Conservation (phyloP, 2,329 filamentous ascomycete species). For the Pseudogymnoascus verrucosus region DNA sequence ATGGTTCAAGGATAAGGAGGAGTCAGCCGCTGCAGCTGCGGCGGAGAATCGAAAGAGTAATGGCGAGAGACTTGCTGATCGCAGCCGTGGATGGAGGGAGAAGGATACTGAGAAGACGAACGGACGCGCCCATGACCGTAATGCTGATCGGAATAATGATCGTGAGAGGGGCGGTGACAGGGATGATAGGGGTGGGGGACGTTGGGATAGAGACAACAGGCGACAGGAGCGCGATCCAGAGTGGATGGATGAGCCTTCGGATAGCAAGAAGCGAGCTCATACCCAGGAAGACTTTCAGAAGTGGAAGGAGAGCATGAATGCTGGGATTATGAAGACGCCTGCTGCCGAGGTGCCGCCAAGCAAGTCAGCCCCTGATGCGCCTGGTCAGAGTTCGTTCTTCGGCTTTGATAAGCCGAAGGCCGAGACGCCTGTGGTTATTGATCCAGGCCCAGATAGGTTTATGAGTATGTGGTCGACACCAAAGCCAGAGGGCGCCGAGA, state of each 20-base stretch:
- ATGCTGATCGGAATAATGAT: slow-evolving; percentile 5
- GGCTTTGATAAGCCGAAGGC: slow-evolving; percentile 43
- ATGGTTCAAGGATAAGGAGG: slow-evolving; percentile 60
- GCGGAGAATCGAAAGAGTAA: slow-evolving; percentile 27
- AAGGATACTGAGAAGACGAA: slow-evolving; percentile 31
- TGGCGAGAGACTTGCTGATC: slow-evolving; percentile 26
- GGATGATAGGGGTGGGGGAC: slow-evolving; percentile 17
- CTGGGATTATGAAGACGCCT: slow-evolving; percentile 19
- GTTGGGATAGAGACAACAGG: slow-evolving; percentile 50
- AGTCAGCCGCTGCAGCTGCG: slow-evolving; percentile 20
- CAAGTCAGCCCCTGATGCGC: slow-evolving; percentile 25
- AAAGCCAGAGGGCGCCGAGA: slow-evolving; percentile 32
- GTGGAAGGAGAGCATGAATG: slow-evolving; percentile 78
- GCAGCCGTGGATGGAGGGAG: slow-evolving; percentile 32
- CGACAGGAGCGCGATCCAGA: slow-evolving; percentile 75
- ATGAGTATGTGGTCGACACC: slow-evolving; percentile 50
- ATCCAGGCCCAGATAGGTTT: slow-evolving; percentile 68
- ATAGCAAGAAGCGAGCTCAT: slow-evolving; percentile 55
- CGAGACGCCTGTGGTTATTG: slow-evolving; percentile 48
- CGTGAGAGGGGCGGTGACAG: slow-evolving; percentile 18
- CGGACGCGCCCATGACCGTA: slow-evolving; percentile 11
- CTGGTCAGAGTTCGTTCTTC: slow-evolving; percentile 33
- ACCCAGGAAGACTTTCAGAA: slow-evolving; percentile 89
- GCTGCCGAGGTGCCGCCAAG: slow-evolving; percentile 31
- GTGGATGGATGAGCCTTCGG: slow-evolving; percentile 72